phyloP scores from a whole-genome alignment of 2,329 filamentous ascomycete genomes.

The Pestalotiopsis sp. region DNA sequence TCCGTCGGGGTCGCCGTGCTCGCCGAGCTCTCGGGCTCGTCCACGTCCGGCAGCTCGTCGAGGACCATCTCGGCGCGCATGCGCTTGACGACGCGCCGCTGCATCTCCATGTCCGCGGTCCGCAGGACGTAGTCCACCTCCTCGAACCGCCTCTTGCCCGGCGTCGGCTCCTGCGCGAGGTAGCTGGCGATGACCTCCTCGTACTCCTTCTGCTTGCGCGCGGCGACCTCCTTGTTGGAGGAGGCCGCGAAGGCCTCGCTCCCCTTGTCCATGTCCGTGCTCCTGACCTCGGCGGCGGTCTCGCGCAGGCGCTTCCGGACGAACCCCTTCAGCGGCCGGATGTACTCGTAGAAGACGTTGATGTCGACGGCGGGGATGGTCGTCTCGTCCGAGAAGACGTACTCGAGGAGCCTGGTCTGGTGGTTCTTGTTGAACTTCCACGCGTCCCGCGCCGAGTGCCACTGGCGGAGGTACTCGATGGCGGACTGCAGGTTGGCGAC shows the following conservation, averaged over 20 bases:
- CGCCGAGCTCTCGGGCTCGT: slow-evolving; percentile 37
- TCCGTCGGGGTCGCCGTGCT: slow-evolving; percentile 27
- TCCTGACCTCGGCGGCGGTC: slow-evolving; percentile 63
- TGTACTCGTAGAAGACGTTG: slow-evolving; percentile 72
- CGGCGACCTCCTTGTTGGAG: slow-evolving; percentile 46
- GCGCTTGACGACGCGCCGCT: slow-evolving; percentile 60
- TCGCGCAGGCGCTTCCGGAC: slow-evolving; percentile 71
- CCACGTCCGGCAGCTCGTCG: slow-evolving; percentile 55
- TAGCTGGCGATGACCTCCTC: slow-evolving; percentile 57
- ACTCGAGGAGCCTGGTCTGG: slow-evolving; percentile 82
- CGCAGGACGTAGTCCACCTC: slow-evolving; percentile 55
- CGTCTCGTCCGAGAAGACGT: slow-evolving; percentile 72
- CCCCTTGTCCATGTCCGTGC: slow-evolving; percentile 56
- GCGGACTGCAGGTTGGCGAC: slow-evolving; percentile 62
- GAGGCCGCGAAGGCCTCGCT: slow-evolving; percentile 50
- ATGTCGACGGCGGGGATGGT: slow-evolving; percentile 73
- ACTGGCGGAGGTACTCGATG: slow-evolving; percentile 76
- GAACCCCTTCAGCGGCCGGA: slow-evolving; percentile 76
- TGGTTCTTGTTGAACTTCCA: slow-evolving; percentile 99
- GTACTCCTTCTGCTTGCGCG: slow-evolving; percentile 58
- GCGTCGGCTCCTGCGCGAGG: slow-evolving; percentile 33
- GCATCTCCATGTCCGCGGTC: slow-evolving; percentile 53
- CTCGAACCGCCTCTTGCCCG: slow-evolving; percentile 51
- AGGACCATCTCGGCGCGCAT: slow-evolving; percentile 64
- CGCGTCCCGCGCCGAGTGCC: slow-evolving; percentile 66